phyloP scores from a whole-genome alignment of 1,284 basidiomycete species.

The Heterobasidion occidentale region DNA sequence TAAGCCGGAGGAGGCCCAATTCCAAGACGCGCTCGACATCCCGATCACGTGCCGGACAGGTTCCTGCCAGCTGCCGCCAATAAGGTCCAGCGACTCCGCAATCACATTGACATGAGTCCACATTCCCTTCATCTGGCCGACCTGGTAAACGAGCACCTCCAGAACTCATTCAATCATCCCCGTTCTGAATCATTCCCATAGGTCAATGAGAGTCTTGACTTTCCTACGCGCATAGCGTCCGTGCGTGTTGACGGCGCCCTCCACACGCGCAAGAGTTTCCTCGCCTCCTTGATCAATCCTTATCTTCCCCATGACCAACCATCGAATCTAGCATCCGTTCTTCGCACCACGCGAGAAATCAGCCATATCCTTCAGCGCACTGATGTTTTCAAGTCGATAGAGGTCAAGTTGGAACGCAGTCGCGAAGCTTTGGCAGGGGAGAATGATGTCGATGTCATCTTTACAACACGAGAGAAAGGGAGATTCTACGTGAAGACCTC shows the following conservation, averaged over 20 bases:
- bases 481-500: conserved; percentile 79
- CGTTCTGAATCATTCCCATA: neutral
- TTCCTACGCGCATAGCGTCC: conserved; percentile 44
- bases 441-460: conserved; percentile 82
- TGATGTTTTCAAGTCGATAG: conserved; percentile 70
- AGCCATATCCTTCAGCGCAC: conserved; percentile 59
- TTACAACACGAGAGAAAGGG: conserved; percentile 73
- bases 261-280: conserved; percentile 73
- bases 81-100: too few species aligned
- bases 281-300: conserved; percentile 71
- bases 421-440: conserved; percentile 45
- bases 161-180: neutral
- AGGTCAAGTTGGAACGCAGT: conserved; percentile 65
- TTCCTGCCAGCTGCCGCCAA: too few species aligned
- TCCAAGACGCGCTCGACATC: too few species aligned
- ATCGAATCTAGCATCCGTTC: conserved; percentile 46
- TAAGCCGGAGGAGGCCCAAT: too few species aligned
- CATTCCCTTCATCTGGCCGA: conserved; percentile 48
- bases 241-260: conserved; percentile 78
- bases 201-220: conserved; percentile 6
- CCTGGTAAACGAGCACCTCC: conserved; percentile 36
- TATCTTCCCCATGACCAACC: conserved; percentile 28
- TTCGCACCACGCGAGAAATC: conserved; percentile 63
- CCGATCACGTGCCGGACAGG: too few species aligned
- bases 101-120: conserved; percentile 59